phyloP scores from a whole-genome alignment of 2,329 filamentous ascomycete species.

The Aspergillus ochraceus region DNA sequence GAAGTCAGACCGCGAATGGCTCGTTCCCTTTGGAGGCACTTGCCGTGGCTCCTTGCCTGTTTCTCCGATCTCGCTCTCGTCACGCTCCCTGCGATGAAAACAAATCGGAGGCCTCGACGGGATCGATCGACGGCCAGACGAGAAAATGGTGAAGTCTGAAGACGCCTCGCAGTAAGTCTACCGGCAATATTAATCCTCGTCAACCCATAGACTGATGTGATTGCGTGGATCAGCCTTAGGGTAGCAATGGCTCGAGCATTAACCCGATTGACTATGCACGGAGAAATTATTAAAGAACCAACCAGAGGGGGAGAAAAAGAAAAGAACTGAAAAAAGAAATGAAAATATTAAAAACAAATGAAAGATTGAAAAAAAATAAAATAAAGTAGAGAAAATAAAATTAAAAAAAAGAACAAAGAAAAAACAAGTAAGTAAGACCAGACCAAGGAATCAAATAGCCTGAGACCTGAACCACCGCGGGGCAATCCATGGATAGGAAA shows the following conservation, averaged over 20 bases:
- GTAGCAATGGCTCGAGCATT: conserved; percentile 1
- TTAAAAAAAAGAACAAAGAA: neutral
- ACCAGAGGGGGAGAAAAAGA: neutral
- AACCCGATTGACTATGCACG: neutral
- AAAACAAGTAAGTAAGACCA: neutral
- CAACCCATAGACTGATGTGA: neutral
- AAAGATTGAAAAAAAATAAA: neutral
- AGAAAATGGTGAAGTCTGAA: neutral
- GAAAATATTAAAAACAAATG: no score
- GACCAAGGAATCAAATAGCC: neutral
- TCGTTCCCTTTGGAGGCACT: no score
- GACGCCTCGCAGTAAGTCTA: neutral
- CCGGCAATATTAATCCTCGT: neutral
- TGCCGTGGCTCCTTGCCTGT: neutral
- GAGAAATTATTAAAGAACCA: neutral
- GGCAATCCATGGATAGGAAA: conserved; percentile 12
- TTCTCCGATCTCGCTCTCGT: neutral
- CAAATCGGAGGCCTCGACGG: neutral
- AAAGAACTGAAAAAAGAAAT: neutral
- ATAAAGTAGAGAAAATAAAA: no score
- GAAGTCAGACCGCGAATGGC: no score
- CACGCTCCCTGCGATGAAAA: neutral
- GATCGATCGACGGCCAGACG: neutral
- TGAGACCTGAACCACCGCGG: conserved; percentile 11
- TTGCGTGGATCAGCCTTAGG: conserved; percentile 7